Conservation (phyloP, 345 rosid species). For the Syzygium grande region DNA sequence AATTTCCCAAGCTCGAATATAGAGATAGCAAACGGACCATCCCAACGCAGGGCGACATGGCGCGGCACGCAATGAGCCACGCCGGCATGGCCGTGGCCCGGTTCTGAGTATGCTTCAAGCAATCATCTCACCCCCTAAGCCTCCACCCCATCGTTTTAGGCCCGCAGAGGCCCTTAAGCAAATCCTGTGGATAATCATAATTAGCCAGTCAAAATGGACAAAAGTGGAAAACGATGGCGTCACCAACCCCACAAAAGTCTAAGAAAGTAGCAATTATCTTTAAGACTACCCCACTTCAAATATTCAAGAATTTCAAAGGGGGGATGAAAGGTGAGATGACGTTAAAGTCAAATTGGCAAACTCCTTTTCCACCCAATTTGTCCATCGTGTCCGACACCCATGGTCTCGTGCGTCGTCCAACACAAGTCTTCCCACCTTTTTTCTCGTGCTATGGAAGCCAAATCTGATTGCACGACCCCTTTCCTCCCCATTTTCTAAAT, state of each 20-base stretch:
- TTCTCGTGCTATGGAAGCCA: neutral
- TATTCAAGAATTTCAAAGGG: neutral
- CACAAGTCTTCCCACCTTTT: neutral
- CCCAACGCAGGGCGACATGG: neutral
- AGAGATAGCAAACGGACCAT: neutral
- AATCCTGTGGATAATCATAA: neutral
- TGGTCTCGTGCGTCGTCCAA: neutral
- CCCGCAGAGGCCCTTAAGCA: neutral
- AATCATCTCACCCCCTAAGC: neutral
- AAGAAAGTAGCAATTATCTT: neutral
- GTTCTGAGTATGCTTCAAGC: neutral
- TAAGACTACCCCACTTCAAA: neutral
- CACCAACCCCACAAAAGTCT: neutral
- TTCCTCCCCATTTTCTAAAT: neutral
- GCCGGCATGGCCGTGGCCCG: neutral
- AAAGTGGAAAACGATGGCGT: neutral
- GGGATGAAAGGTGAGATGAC: neutral
- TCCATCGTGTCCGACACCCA: neutral
- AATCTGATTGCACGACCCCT: neutral
- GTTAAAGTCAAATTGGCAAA: neutral
- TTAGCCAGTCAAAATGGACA: neutral
- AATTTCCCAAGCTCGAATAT: neutral
- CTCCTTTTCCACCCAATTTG: neutral
- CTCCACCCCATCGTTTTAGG: neutral
- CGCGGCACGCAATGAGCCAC: neutral